Conservation (phyloP, 2,329 filamentous ascomycete genomes). For the Fusarium transvaalense region DNA sequence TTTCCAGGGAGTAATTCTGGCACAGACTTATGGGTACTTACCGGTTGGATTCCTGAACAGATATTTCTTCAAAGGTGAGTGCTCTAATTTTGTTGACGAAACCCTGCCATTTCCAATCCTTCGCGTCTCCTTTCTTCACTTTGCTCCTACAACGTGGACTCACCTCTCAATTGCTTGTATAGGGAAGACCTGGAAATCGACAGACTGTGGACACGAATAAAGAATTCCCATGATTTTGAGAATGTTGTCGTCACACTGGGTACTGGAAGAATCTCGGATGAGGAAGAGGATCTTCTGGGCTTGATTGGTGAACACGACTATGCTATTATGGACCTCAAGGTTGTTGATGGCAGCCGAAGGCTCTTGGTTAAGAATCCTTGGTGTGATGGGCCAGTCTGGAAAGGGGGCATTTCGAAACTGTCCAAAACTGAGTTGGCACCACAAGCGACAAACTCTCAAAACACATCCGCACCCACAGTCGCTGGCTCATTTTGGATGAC, state of each 20-base stretch:
- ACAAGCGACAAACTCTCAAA: conserved; percentile 21
- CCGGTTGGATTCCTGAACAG: conserved; percentile 97
- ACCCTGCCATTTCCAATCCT: not conserved
- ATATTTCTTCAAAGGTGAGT: conserved; percentile 82
- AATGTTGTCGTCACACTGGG: conserved; percentile 91
- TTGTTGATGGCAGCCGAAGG: conserved; percentile 69
- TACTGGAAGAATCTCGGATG: conserved; percentile 82
- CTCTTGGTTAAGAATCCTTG: conserved; percentile 96
- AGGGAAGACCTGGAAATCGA: conserved; percentile 83
- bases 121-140: not conserved
- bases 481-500: conserved; percentile 94
- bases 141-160: not conserved
- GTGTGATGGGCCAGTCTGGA: conserved; percentile 84
- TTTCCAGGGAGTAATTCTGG: conserved; percentile 98
- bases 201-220: conserved; percentile 81
- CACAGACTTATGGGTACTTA: conserved; percentile 92
- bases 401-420: conserved; percentile 52
- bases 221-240: conserved; percentile 78
- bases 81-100: not conserved
- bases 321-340: conserved; percentile 84
- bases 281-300: conserved; percentile 84
- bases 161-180: conserved; percentile 17
- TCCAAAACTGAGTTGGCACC: not conserved
- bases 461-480: conserved; percentile 32
- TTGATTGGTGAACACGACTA: conserved; percentile 94